Evolutionary conservation across 2,329 filamentous ascomycete genomes (phyloP).

Genomic region (Myriangium duriaei): DNA sequence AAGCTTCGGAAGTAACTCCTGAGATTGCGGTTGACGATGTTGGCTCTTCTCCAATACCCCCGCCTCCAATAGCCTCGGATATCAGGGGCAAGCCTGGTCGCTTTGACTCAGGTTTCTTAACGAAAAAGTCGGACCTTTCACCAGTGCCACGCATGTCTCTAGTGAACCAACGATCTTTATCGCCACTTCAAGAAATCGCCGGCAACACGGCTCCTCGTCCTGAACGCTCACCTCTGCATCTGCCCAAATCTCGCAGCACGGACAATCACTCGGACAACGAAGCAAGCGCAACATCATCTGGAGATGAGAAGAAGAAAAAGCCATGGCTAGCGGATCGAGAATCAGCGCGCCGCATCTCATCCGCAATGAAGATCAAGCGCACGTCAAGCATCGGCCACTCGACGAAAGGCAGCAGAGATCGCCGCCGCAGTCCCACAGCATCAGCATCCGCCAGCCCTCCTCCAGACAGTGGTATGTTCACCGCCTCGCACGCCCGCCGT

Average conservation of each 20-base stretch:
- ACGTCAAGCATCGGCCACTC: conserved; percentile 25
- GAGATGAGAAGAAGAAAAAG: conserved; percentile 14
- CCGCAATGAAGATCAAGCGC: conserved; percentile 41
- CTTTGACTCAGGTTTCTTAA: conserved; percentile 81
- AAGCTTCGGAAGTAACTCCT: conserved; percentile 2
- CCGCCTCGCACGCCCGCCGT: conserved; percentile 50
- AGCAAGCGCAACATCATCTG: conserved; percentile 15
- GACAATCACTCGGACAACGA: conserved; percentile 17
- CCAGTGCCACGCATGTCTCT: conserved; percentile 38
- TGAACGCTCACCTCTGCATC: conserved; percentile 18
- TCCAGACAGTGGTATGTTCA: conserved; percentile 48
- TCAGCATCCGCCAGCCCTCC: conserved; percentile 32
- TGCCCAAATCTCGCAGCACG: conserved; percentile 23
- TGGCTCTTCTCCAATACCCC: conserved; percentile 46
- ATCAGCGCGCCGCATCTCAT: conserved; percentile 20
- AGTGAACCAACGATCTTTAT: conserved; percentile 42
- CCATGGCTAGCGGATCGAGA: conserved; percentile 15
- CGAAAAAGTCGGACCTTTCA: conserved; percentile 46
- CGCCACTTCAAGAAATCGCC: conserved; percentile 34
- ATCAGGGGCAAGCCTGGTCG: conserved; percentile 47
- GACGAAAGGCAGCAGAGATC: conserved; percentile 17
- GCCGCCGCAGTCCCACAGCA: conserved; percentile 43
- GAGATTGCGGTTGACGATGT: conserved; percentile 9
- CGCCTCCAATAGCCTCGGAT: conserved; percentile 46
- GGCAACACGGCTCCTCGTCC: conserved; percentile 30